Evolutionary conservation across 2,329 filamentous ascomycete species (phyloP).

Genomic region (Coniella lustricola): DNA sequence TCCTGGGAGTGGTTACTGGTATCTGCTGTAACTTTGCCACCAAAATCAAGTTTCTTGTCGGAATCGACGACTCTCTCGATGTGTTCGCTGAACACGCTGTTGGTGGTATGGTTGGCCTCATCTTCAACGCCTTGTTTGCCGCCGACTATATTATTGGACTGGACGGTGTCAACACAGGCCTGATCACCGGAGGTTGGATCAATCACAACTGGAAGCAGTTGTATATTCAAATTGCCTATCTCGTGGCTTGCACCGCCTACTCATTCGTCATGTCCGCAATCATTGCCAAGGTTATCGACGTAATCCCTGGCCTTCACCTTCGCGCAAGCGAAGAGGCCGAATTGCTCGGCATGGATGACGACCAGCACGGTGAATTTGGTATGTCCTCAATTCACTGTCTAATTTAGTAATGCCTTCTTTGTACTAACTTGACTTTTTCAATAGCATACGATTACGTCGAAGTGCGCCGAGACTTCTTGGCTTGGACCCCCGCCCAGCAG

Average conservation of each 20-base stretch:
- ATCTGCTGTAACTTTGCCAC: conserved; percentile 62
- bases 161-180: conserved; percentile 66
- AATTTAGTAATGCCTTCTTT: background rate
- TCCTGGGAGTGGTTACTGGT: conserved; percentile 60
- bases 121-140: conserved; percentile 69
- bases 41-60: conserved; percentile 56
- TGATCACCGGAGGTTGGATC: conserved; percentile 60
- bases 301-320: conserved; percentile 70
- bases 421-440: background rate
- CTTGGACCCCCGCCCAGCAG: conserved; percentile 71
- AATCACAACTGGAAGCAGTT: conserved; percentile 68
- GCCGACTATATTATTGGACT: conserved; percentile 65
- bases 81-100: conserved; percentile 66
- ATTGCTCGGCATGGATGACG: conserved; percentile 81
- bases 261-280: conserved; percentile 66
- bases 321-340: conserved; percentile 77
- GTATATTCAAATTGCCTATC: conserved; percentile 75
- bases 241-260: conserved; percentile 59
- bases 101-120: conserved; percentile 60
- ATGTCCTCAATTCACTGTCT: background rate
- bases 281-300: conserved; percentile 68
- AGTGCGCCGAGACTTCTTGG: conserved; percentile 76
- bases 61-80: conserved; percentile 65
- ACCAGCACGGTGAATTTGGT: conserved; percentile 80
- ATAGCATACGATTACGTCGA: conserved; percentile 76